A percentile compares a stretch with the other conserved stretches of the same genome.
Evolutionary conservation across 495 filamentous ascomycete genomes (phyloP).

Genomic region (Aspergillus taichungensis): DNA sequence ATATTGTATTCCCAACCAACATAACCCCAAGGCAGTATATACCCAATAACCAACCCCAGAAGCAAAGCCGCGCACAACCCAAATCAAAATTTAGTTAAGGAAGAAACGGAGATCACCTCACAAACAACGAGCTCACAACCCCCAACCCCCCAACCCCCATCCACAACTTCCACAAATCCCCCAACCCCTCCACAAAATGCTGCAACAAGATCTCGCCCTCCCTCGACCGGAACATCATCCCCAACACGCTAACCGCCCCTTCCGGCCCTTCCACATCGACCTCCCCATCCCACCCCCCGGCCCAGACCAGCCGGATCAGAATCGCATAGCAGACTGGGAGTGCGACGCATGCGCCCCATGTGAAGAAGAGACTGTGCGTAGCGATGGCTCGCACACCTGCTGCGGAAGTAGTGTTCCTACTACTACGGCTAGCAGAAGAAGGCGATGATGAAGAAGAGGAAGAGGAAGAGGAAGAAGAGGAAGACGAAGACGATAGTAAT

Average conservation of each 20-base stretch:
- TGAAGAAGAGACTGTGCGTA: slow-evolving; percentile 51
- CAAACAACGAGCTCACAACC: not conserved
- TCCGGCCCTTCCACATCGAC: not conserved
- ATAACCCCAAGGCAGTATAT: too few relatives aligned
- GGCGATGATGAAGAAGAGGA: not conserved
- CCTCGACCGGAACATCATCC: too few relatives aligned
- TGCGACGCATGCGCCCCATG: slow-evolving; percentile 55
- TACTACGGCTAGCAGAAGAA: not conserved
- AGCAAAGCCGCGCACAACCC: too few relatives aligned
- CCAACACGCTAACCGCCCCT: too few relatives aligned
- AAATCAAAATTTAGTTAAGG: too few relatives aligned
- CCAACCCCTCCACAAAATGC: not conserved
- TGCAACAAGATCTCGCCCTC: too few relatives aligned
- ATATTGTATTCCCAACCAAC: too few relatives aligned
- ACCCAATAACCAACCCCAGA: too few relatives aligned
- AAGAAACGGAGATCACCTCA: too few relatives aligned
- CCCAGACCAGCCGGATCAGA: slow-evolving; percentile 34
- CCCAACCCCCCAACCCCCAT: not conserved
- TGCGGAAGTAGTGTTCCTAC: not conserved
- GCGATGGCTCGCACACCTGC: slow-evolving; percentile 9
- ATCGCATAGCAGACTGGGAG: slow-evolving; percentile 53
- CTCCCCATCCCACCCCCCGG: slow-evolving; percentile 2
- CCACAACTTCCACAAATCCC: not conserved
- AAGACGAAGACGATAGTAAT: slow-evolving; percentile 35
- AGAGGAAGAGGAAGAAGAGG: slow-evolving; percentile 31